Base-by-base conservation (phyloP, 345 rosid genomes). In the Eucalyptus rudis region DNA sequence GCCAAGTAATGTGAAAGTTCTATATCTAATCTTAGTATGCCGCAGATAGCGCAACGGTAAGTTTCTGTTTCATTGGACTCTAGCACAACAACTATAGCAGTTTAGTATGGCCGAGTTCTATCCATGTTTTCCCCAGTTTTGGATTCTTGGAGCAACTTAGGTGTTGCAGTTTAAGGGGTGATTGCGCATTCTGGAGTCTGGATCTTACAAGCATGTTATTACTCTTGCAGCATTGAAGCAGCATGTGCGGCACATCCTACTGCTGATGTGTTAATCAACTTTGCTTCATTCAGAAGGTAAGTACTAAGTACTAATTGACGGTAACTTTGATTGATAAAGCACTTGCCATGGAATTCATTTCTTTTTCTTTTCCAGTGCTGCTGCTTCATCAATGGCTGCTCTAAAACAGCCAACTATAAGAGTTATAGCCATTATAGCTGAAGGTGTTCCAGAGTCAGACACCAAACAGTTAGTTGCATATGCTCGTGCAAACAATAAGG, bases 381-480 rank as follows among this genome's bases (percentile, higher is more conserved):
- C 99, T 90, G 98, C 98, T 88, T 97, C 99, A 36, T 97, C 99
- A 89, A 92, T 97, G 98, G 92, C 98, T 91, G 99, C 99, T 91
- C 92, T 97, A 91, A 97, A 96, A 88, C 99, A 96, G 91, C 98
- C 99, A 88, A 97, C 99, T 89, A 94, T 96, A 86, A 95, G 98
- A 90, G 97, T 97, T 49, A 98, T 96, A 81, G 99, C 99, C 88
- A 97, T 97, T 86, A 97, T 97, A 88, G 99, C 99, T 51, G 99
- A 97, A 94, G 99, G 99, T 92, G 99, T 97, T 93, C 99, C 99
- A 5, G 99, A 97, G 93, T 94, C 98, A 10, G 99, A 97, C 91
- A 90, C 99, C 91, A 97, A 97, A 89, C 97, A 97, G 87, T 91
- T 97, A 93, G 95, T 97, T 93, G 95, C 97, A 66, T 97, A 92